Percentiles rank a stretch among this genome's conserved stretches.
Conservation (phyloP, 257 asterid species). For the Knoxia roxburghii region DNA sequence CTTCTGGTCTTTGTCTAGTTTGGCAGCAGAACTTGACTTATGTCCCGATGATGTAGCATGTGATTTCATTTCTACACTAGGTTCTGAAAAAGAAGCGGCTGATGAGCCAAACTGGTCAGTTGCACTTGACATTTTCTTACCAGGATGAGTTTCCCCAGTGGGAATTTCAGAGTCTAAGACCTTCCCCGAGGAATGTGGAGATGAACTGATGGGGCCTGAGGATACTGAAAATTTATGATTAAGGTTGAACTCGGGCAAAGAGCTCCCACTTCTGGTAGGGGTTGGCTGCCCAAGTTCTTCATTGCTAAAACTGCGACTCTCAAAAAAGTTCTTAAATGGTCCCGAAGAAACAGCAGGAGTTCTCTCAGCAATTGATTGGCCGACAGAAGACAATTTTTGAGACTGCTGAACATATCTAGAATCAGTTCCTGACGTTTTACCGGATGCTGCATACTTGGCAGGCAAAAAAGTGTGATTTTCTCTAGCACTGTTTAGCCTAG, state of each 20-base stretch:
- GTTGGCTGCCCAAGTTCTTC: not conserved
- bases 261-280: not conserved
- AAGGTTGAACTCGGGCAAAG: slow-evolving; percentile 9
- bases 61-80: slow-evolving; percentile 35
- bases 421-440: slow-evolving; percentile 2
- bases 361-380: not conserved
- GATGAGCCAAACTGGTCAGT: slow-evolving; percentile 26
- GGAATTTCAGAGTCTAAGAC: slow-evolving; percentile 28
- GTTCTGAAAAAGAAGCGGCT: slow-evolving; percentile 29
- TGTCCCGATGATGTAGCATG: slow-evolving; percentile 13
- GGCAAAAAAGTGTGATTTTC: not conserved
- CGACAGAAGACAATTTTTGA: not conserved
- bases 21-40: slow-evolving; percentile 33
- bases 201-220: slow-evolving; percentile 33
- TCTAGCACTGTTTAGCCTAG: not conserved
- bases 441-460: not conserved
- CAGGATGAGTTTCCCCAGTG: slow-evolving; percentile 23
- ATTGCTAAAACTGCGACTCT: not conserved
- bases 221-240: slow-evolving; percentile 28
- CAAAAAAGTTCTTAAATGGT: not conserved
- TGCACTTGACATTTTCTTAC: slow-evolving; percentile 20
- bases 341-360: not conserved
- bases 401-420: slow-evolving; percentile 7
- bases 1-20: slow-evolving; percentile 25
- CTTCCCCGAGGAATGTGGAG: slow-evolving; percentile 26